These are phyloP conservation scores for Pilobolus umbonatus DNA, from an alignment of 192 early-diverging fungal genomes.

Conservation along the genomic window DNA sequence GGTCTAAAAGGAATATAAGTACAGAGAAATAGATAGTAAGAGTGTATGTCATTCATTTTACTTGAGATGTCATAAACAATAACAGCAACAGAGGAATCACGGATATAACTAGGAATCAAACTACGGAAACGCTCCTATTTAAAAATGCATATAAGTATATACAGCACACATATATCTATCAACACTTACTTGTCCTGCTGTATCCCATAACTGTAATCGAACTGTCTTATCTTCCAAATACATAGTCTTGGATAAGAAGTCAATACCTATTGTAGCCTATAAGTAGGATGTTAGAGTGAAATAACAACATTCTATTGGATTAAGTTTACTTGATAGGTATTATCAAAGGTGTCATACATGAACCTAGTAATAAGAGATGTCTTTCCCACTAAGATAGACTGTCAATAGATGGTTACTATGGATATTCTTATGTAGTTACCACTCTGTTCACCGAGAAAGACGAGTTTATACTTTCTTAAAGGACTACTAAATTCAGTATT, in stretches of 20 bases:
- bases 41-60: constrained; percentile 50
- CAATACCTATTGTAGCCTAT: constrained; percentile 97
- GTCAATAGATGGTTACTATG: neutral
- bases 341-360: constrained; percentile 99
- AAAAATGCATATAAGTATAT: neutral
- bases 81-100: constrained; percentile 95
- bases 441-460: constrained; percentile 98
- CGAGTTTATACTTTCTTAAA: constrained; percentile 93
- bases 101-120: constrained; percentile 96
- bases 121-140: constrained; percentile 89
- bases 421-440: constrained; percentile 52
- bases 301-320: neutral
- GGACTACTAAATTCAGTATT: constrained; percentile 48
- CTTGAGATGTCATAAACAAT: constrained; percentile 98
- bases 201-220: constrained; percentile 98
- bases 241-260: constrained; percentile 99
- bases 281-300: neutral
- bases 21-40: too few species aligned
- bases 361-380: constrained; percentile 98
- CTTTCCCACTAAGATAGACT: constrained; percentile 76
- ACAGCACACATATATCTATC: too few species aligned
- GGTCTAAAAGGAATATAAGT: constrained; percentile 50
- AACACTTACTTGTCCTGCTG: constrained; percentile 85
- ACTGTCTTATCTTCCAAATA: constrained; percentile 98
- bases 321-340: constrained; percentile 75